Conservation (phyloP, 1,284 basidiomycete genomes). For the Xerocomus nothofagi region DNA sequence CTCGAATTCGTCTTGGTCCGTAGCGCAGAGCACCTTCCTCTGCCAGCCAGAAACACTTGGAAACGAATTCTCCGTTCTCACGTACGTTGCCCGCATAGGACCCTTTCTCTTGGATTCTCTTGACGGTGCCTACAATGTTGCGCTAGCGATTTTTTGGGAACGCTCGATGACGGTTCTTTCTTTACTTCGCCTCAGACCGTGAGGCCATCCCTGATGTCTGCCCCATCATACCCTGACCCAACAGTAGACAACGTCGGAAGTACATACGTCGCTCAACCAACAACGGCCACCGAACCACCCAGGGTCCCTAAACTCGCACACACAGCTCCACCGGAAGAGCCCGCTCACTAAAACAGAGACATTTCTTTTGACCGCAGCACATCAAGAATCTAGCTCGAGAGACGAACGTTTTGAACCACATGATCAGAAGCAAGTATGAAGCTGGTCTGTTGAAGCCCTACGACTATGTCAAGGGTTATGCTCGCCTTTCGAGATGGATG, state of each 20-base stretch:
- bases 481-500: slow-evolving; percentile 91
- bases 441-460: slow-evolving; percentile 94
- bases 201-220: slow-evolving; percentile 49
- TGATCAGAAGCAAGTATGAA: slow-evolving; percentile 97
- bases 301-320: slow-evolving; percentile 14
- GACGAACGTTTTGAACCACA: slow-evolving; percentile 88
- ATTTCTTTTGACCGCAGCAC: slow-evolving; percentile 93
- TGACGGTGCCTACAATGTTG: neutral
- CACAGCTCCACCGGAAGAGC: slow-evolving; percentile 27
- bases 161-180: slow-evolving; percentile 71
- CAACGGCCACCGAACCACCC: slow-evolving; percentile 21
- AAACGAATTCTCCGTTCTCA: slow-evolving; percentile 80
- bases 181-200: slow-evolving; percentile 56
- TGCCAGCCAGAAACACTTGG: slow-evolving; percentile 71
- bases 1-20: slow-evolving; percentile 51
- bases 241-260: slow-evolving; percentile 9
- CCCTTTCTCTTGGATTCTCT: neutral
- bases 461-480: slow-evolving; percentile 95
- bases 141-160: slow-evolving; percentile 76
- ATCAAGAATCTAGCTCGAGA: slow-evolving; percentile 89
- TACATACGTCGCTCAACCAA: slow-evolving; percentile 17
- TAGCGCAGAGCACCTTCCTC: slow-evolving; percentile 50
- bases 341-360: slow-evolving; percentile 71
- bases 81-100: slow-evolving; percentile 47
- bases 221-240: slow-evolving; percentile 38